Evolutionary conservation across 306 rosid species (phyloP).

Genomic region (Phaseolus lunatus): DNA sequence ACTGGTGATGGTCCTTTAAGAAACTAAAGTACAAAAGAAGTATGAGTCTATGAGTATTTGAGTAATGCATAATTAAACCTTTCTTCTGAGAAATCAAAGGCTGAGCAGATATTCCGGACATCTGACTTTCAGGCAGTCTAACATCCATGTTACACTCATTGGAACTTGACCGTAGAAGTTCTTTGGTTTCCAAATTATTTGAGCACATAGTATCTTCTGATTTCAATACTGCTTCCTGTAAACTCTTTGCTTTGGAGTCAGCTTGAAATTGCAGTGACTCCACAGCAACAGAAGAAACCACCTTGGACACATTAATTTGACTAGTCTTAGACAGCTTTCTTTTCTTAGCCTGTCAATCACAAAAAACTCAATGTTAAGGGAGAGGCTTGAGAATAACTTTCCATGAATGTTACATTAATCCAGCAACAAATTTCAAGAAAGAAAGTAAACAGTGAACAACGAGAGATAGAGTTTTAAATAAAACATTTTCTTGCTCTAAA

Average conservation of each 20-base stretch:
- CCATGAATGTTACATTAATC: slow-evolving; percentile 28
- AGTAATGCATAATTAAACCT: slow-evolving; percentile 57
- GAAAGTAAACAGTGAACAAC: slow-evolving; percentile 23
- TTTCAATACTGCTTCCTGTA: slow-evolving; percentile 45
- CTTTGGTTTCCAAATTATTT: slow-evolving; percentile 40
- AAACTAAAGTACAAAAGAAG: not conserved
- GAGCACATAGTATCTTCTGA: slow-evolving; percentile 53
- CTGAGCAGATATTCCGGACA: slow-evolving; percentile 53
- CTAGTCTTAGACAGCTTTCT: slow-evolving; percentile 52
- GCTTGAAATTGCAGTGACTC: slow-evolving; percentile 36
- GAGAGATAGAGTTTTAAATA: not conserved
- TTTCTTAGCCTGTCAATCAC: slow-evolving; percentile 61
- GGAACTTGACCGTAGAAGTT: slow-evolving; percentile 39
- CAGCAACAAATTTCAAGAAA: slow-evolving; percentile 33
- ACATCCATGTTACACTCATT: slow-evolving; percentile 45
- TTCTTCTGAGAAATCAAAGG: slow-evolving; percentile 51
- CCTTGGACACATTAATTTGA: slow-evolving; percentile 50
- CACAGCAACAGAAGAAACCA: slow-evolving; percentile 45
- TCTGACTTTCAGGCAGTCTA: slow-evolving; percentile 55
- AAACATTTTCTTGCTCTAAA: not conserved
- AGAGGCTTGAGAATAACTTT: slow-evolving; percentile 15
- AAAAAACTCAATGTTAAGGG: slow-evolving; percentile 30
- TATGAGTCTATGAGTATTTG: not conserved
- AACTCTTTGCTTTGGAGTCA: slow-evolving; percentile 47
- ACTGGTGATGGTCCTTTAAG: slow-evolving; percentile 2